These are phyloP conservation scores for Paramecium tetraurelia DNA, from an alignment of 73 alveolate species.

Conservation along the genomic window DNA sequence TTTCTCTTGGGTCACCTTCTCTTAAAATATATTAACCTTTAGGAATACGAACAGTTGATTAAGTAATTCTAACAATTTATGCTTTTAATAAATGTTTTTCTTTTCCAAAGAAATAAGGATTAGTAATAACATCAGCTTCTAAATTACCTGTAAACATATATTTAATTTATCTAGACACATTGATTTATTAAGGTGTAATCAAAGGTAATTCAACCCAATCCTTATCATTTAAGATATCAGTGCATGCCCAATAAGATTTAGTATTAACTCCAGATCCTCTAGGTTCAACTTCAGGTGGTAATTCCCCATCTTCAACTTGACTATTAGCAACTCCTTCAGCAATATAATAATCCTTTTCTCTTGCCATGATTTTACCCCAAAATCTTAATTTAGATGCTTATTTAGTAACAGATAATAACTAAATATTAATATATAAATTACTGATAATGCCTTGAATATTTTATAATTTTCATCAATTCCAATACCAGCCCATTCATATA, in stretches of 20 bases:
- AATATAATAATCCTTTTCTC: conserved; percentile 90
- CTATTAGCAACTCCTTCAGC: conserved; percentile 89
- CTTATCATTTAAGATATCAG: conserved; percentile 69
- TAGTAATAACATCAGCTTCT: conserved; percentile 80
- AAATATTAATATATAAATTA: background rate
- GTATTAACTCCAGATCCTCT: conserved; percentile 94
- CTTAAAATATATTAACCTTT: conserved; percentile 78
- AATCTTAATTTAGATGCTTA: conserved; percentile 76
- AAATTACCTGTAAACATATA: conserved; percentile 93
- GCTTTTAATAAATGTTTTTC: conserved; percentile 93
- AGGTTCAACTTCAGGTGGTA: conserved; percentile 82
- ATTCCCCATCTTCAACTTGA: conserved; percentile 76
- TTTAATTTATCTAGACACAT: conserved; percentile 82
- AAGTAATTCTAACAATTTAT: conserved; percentile 89
- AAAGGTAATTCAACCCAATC: conserved; percentile 97
- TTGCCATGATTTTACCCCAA: conserved; percentile 94
- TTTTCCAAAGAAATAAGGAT: conserved; percentile 95
- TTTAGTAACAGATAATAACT: conserved; percentile 65
- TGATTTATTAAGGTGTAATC: conserved; percentile 86
- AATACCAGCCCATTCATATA: conserved; percentile 88
- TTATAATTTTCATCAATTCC: conserved; percentile 84
- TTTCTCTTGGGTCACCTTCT: conserved; percentile 78
- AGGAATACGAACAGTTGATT: conserved; percentile 84
- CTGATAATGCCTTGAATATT: conserved; percentile 60
- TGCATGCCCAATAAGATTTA: conserved; percentile 90